Percentiles rank a stretch among this genome's conserved stretches.
phyloP scores from a whole-genome alignment of 2,329 filamentous ascomycete genomes.

The Aspergillus sp. region DNA sequence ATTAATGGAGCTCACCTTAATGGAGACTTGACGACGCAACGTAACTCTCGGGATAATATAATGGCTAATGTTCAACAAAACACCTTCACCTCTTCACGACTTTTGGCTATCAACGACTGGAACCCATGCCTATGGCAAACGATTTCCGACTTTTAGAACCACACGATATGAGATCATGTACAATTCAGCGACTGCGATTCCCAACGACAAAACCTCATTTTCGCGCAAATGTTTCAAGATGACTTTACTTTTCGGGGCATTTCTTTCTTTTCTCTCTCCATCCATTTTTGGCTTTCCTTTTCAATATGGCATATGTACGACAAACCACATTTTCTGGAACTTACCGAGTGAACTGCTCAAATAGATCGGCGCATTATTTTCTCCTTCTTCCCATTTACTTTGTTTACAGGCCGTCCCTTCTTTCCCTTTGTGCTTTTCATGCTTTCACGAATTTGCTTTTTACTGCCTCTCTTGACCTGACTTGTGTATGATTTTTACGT shows the following conservation, averaged over 20 bases:
- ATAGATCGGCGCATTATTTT: conserved; percentile 13
- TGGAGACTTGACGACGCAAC: conserved; percentile 19
- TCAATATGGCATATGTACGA: conserved; percentile 17
- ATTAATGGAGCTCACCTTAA: conserved; percentile 1
- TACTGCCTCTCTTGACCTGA: conserved; percentile 8
- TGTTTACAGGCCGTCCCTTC: conserved; percentile 23
- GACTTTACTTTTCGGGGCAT: conserved; percentile 8
- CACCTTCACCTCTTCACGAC: conserved; percentile 18
- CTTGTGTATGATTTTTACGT: conserved; percentile 16
- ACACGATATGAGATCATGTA: conserved; percentile 24
- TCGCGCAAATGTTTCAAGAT: conserved; percentile 12
- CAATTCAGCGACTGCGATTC: conserved; percentile 17
- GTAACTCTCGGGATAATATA: conserved; percentile 13
- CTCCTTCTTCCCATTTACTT: conserved; percentile 9
- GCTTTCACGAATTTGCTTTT: conserved; percentile 3
- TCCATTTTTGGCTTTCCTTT: not conserved
- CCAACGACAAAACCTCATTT: conserved; percentile 6
- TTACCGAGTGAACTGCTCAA: conserved; percentile 3
- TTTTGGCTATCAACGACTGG: conserved; percentile 21
- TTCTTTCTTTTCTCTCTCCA: conserved; percentile 5
- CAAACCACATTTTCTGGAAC: conserved; percentile 15
- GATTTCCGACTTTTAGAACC: conserved; percentile 8
- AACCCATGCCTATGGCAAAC: conserved; percentile 19
- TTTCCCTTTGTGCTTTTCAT: conserved; percentile 17
- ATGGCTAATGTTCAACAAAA: conserved; percentile 17